Base-by-base conservation (phyloP, 257 asterid species). In the Ligustrum vulgare region DNA sequence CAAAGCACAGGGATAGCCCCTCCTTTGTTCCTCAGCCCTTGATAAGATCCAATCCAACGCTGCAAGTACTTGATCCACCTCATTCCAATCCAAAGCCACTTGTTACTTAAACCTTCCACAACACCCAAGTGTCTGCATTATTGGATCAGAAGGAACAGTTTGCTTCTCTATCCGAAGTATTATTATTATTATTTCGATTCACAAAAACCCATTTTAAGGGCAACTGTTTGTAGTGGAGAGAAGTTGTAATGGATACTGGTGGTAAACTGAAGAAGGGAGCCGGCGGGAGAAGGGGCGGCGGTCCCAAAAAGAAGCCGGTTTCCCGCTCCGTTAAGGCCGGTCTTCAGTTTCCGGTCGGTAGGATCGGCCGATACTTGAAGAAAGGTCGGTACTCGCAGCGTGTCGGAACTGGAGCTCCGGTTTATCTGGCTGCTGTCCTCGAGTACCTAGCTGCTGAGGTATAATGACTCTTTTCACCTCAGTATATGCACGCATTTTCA, bases 381-480 rank as follows among this genome's bases (percentile, higher is more conserved):
- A 84, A 82, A 6, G 90, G 90, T 4, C 84, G 90, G 22, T 86
- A 86, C 11, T 67, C 88, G 2, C 67, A 82, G 77, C 77, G 90
- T 6, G 85, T 86, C 2, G 90, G 90, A 2, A 71, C 54, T 12
- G 88, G 88, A 1, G 90, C 88, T 0, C 88, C 90, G 62, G 85
- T 86, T 12, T 86, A 86, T 74, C 37, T 86, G 78, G 86, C 88
- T 22, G 86, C 87, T 37, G 88, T 83, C 32, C 90, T 87, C 13
- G 90, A 86, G 71, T 86, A 86, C 47, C 87, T 86, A 20, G 90
- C 90, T 35, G 90, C 88, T 60, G 90, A 83, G 86, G 87, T 86
- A 74, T 37, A 32, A 36, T 33, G 4, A 2, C 23, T 5, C 74
- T 3, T 43, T 32, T 16, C 32, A 12, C 3, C 33, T 23, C 8